Conservation (phyloP, 169 alveolate species). For the Plasmodium knowlesi region DNA sequence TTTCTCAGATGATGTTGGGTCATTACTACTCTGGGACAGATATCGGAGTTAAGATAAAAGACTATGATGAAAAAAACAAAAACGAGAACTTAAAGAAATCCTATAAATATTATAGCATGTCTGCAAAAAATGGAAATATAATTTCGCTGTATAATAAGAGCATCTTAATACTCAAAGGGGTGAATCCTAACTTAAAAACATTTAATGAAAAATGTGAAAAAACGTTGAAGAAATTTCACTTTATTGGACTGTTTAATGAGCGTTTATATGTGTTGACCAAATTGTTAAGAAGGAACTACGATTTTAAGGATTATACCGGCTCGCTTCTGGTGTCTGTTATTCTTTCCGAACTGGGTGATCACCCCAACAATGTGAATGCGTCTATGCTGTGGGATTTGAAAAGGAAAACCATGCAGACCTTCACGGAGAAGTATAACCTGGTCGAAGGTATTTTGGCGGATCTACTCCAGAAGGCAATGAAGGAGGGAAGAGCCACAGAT, state of each 20-base stretch:
- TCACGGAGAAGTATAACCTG: slow-evolving; percentile 37
- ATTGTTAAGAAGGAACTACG: slow-evolving; percentile 72
- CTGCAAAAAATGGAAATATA: slow-evolving; percentile 88
- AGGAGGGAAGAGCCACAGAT: not conserved
- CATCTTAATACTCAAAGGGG: slow-evolving; percentile 87
- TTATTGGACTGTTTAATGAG: slow-evolving; percentile 79
- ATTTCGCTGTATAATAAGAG: slow-evolving; percentile 88
- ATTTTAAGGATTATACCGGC: slow-evolving; percentile 85
- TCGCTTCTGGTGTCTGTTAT: slow-evolving; percentile 84
- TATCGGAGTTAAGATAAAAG: slow-evolving; percentile 85
- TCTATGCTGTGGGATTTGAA: slow-evolving; percentile 83
- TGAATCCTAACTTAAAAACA: slow-evolving; percentile 79
- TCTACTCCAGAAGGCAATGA: not conserved
- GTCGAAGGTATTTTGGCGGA: slow-evolving; percentile 7
- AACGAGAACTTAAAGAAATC: slow-evolving; percentile 83
- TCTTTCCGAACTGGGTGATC: slow-evolving; percentile 89
- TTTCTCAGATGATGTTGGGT: slow-evolving; percentile 87
- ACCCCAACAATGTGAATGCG: slow-evolving; percentile 87
- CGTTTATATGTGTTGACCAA: slow-evolving; percentile 56
- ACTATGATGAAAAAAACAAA: slow-evolving; percentile 78
- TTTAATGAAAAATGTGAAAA: slow-evolving; percentile 83
- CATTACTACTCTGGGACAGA: slow-evolving; percentile 90
- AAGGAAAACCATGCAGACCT: slow-evolving; percentile 48
- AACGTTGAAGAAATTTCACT: slow-evolving; percentile 78
- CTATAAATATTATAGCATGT: slow-evolving; percentile 84